A percentile compares a stretch with the other conserved stretches of the same genome.
phyloP scores from a whole-genome alignment of 768 basidiomycete species.

The Mrakia frigida region DNA sequence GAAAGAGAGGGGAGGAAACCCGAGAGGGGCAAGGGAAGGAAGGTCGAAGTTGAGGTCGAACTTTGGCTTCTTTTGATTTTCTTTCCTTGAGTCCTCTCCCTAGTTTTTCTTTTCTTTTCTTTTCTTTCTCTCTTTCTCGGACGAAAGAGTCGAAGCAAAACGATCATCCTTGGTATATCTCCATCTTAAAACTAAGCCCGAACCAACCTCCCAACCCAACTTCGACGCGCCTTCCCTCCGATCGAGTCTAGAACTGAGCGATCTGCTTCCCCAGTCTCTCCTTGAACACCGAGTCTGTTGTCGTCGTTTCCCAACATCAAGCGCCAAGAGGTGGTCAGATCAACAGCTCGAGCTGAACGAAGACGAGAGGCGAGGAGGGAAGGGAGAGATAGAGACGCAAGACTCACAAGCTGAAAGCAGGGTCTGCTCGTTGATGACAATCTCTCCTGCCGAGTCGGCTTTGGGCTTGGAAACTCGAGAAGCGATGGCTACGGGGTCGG shows the following conservation, averaged over 20 bases:
- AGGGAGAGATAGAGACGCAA: background rate
- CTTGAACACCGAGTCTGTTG: conserved; percentile 44
- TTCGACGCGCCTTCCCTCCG: no score
- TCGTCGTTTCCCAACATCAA: no score
- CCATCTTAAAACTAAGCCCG: background rate
- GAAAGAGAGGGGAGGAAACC: no score
- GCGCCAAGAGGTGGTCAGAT: no score
- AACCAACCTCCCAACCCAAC: background rate
- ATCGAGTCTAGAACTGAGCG: conserved; percentile 39
- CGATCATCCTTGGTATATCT: no score
- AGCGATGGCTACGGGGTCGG: conserved; percentile 90
- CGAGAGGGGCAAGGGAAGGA: no score
- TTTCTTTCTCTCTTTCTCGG: no score
- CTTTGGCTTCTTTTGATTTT: no score
- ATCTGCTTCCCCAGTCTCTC: conserved; percentile 42
- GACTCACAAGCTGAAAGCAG: conserved; percentile 81
- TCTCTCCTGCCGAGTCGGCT: conserved; percentile 81
- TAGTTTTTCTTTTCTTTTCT: no score
- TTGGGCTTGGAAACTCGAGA: conserved; percentile 86
- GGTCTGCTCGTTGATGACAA: conserved; percentile 98
- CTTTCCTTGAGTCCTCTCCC: no score
- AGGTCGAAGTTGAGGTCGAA: no score
- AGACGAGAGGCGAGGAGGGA: background rate
- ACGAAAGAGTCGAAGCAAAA: no score
- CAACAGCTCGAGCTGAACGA: background rate